These are phyloP conservation scores for Cordyceps fumosorosea DNA, from an alignment of 2,329 filamentous ascomycete species.

Conservation along the genomic window DNA sequence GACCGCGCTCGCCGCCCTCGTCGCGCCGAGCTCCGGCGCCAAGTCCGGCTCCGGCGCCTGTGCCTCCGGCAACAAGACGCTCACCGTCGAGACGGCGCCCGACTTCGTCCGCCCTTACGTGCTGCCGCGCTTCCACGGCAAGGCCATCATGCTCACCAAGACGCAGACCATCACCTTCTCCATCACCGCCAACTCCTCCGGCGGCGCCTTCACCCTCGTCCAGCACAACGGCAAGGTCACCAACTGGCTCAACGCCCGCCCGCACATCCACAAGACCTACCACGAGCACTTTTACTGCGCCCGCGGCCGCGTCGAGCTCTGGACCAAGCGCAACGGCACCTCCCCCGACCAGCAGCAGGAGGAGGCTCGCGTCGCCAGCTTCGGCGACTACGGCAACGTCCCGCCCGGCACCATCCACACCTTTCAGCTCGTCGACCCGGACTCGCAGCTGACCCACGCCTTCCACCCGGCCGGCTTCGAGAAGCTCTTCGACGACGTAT, in stretches of 20 bases:
- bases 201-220: conserved; percentile 18
- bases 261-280: conserved; percentile 15
- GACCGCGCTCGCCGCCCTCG: not conserved
- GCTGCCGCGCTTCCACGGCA: conserved; percentile 19
- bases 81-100: conserved; percentile 18
- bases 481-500: conserved; percentile 17
- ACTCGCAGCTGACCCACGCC: conserved; percentile 19
- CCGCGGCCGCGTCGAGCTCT: conserved; percentile 18
- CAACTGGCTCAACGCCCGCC: conserved; percentile 16
- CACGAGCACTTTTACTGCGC: conserved; percentile 21
- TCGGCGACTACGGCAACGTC: conserved; percentile 19
- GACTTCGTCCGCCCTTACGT: conserved; percentile 20
- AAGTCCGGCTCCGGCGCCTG: not conserved
- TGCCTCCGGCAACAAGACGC: not conserved
- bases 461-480: conserved; percentile 21
- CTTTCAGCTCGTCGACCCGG: conserved; percentile 19
- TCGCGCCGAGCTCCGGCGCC: not conserved
- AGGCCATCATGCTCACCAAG: conserved; percentile 17
- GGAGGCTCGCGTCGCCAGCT: conserved; percentile 17
- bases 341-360: conserved; percentile 13
- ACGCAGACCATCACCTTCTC: conserved; percentile 20
- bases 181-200: conserved; percentile 19
- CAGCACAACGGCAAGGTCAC: conserved; percentile 18
- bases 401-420: conserved; percentile 19
- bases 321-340: conserved; percentile 16